Base-by-base conservation (phyloP, 164 flowering plant genomes). In the Vitis cinerea region DNA sequence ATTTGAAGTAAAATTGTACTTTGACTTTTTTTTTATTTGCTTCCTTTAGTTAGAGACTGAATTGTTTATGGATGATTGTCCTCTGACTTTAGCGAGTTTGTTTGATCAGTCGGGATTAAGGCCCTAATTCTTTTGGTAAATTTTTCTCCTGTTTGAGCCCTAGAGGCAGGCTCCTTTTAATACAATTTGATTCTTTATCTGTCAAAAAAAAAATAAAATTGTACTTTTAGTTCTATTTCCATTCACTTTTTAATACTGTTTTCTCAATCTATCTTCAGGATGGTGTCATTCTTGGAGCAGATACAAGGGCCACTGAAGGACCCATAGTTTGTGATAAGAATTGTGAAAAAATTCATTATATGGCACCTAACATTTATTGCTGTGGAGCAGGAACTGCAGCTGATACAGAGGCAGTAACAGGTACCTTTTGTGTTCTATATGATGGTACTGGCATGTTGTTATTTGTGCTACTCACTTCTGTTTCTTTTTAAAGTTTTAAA, bases 301-400 rank as follows among this genome's bases (percentile, higher is more conserved):
- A 94, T 80, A 94, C 97, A 15, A 83, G 98, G 71, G 98, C 98
- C 23, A 92, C 98, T 51, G 98, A 89, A 77, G 98, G 98, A 53
- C 91, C 98, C 60, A 92, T 94, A 49, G 98, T 94, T 51, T 81
- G 87, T 72, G 98, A 94, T 72, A 93, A 93, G 76, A 95, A 93
- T 55, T 95, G 98, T 80, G 99, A 95, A 74, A 95, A 95, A 71
- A 95, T 95, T 57, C 99, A 95, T 68, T 95, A 91, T 64, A 93
- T 93, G 95, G 99, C 99, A 60, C 99, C 99, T 30, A 95, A 95
- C 75, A 95, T 93, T 9, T 90, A 93, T 69, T 93, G 99, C 73
- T 95, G 97, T 79, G 98, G 97, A 68, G 97, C 97, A 23, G 98
- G 98, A 66, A 92, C 97, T 69, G 97, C 97, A 77, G 97, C 98